A percentile compares a stretch with the other conserved stretches of the same genome.
Evolutionary conservation across 176 grass and related monocot species (phyloP).

Genomic region (Musa acuminata): DNA sequence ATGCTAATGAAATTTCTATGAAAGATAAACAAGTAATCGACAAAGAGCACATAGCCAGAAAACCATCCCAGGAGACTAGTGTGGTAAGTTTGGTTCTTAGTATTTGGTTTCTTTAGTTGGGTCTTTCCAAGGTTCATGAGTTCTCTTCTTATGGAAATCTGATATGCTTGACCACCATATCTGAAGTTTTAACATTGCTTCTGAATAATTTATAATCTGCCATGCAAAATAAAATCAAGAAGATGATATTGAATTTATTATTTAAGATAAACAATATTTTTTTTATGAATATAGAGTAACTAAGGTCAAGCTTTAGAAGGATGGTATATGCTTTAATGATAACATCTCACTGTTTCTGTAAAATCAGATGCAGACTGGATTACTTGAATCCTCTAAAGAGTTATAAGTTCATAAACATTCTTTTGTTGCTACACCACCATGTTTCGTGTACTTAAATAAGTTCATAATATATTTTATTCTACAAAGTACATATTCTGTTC

Average conservation of each 20-base stretch:
- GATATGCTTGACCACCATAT: neutral
- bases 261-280: neutral
- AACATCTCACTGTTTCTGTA: too few relatives aligned
- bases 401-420: too few relatives aligned
- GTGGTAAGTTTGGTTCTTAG: slow-evolving; percentile 29
- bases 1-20: slow-evolving; percentile 28
- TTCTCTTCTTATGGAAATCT: neutral
- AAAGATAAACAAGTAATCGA: neutral
- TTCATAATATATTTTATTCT: too few relatives aligned
- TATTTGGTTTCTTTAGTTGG: neutral
- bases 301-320: neutral
- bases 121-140: slow-evolving; percentile 5
- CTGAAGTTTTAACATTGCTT: neutral
- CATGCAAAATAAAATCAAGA: neutral
- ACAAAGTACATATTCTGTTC: neutral
- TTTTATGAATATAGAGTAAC: neutral
- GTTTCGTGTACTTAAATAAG: too few relatives aligned
- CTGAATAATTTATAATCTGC: neutral
- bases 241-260: neutral
- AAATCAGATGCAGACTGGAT: neutral
- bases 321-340: neutral
- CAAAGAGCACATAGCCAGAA: neutral
- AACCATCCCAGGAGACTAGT: slow-evolving; percentile 34
- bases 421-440: too few relatives aligned
- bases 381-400: neutral